Evolutionary conservation across 2,329 filamentous ascomycete species (phyloP).

Genomic region (Colletotrichum chrysophilum): DNA sequence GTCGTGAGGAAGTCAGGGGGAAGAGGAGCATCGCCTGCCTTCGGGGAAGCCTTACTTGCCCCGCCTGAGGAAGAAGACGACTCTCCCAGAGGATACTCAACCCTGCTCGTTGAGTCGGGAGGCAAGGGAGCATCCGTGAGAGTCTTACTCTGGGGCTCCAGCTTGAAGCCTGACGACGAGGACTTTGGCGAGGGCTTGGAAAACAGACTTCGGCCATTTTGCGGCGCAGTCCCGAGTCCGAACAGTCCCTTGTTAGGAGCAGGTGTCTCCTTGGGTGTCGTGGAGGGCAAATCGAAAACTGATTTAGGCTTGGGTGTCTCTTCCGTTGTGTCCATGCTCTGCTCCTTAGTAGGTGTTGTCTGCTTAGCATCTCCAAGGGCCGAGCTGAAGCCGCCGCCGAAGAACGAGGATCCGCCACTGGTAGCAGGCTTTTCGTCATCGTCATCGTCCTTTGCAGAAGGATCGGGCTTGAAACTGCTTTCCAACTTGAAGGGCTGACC

Average conservation of each 20-base stretch:
- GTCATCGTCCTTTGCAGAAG: constrained; percentile 63
- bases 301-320: constrained; percentile 39
- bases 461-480: constrained; percentile 71
- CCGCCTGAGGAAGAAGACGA: constrained; percentile 54
- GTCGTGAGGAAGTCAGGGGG: constrained; percentile 40
- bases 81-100: constrained; percentile 52
- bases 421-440: constrained; percentile 56
- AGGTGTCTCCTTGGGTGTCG: constrained; percentile 58
- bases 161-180: constrained; percentile 1
- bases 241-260: constrained; percentile 44
- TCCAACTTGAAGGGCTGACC: constrained; percentile 65
- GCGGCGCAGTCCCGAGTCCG: constrained; percentile 37
- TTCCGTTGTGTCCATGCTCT: constrained; percentile 55
- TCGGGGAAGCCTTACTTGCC: constrained; percentile 27
- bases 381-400: constrained; percentile 66
- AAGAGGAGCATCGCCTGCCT: constrained; percentile 39
- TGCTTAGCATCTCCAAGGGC: constrained; percentile 56
- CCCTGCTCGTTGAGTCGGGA: constrained; percentile 61
- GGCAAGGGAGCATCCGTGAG: constrained; percentile 51
- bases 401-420: constrained; percentile 55
- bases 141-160: constrained; percentile 39
- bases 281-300: constrained; percentile 32
- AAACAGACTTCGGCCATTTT: constrained; percentile 30
- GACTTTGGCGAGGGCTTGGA: constrained; percentile 20
- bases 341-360: constrained; percentile 49